These are phyloP conservation scores for Fusarium sp. DNA, from an alignment of 2,329 filamentous ascomycete genomes.

Conservation along the genomic window DNA sequence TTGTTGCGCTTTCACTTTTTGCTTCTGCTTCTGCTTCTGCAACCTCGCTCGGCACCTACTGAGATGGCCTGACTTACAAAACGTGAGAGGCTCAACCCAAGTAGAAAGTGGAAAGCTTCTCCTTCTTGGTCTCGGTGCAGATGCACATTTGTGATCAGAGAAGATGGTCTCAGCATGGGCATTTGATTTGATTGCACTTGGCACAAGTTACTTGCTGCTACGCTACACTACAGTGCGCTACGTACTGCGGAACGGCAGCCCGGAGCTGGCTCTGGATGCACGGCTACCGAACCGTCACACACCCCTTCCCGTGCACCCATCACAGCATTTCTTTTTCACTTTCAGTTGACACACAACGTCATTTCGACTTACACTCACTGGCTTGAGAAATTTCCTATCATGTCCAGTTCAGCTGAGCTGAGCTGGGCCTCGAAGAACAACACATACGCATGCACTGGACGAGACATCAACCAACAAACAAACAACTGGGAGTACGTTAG, in stretches of 20 bases:
- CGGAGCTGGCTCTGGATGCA: conserved; percentile 40
- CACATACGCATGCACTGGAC: neutral
- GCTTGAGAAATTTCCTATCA: conserved; percentile 14
- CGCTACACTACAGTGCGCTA: neutral
- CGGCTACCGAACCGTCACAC: conserved; percentile 30
- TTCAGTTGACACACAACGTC: conserved; percentile 20
- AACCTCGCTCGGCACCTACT: neutral
- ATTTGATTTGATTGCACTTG: conserved; percentile 38
- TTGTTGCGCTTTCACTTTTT: neutral
- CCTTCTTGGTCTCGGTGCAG: conserved; percentile 36
- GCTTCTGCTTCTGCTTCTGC: conserved; percentile 10
- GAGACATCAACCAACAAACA: neutral
- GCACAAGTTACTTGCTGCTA: conserved; percentile 16
- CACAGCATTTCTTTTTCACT: neutral
- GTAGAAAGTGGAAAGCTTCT: conserved; percentile 14
- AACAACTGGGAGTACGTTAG: neutral
- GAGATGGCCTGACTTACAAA: conserved; percentile 39
- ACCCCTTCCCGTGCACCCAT: conserved; percentile 35
- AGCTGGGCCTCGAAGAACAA: conserved; percentile 25
- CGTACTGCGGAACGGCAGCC: conserved; percentile 33
- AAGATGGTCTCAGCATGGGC: conserved; percentile 28
- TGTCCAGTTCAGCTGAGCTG: conserved; percentile 4
- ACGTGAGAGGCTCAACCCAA: conserved; percentile 31
- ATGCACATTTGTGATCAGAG: conserved; percentile 25
- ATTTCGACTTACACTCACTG: conserved; percentile 21